Evolutionary conservation across 73 alveolate species (phyloP), one percentile per base, ranked within the genome.

Genomic region (Stentor coeruleus): DNA sequence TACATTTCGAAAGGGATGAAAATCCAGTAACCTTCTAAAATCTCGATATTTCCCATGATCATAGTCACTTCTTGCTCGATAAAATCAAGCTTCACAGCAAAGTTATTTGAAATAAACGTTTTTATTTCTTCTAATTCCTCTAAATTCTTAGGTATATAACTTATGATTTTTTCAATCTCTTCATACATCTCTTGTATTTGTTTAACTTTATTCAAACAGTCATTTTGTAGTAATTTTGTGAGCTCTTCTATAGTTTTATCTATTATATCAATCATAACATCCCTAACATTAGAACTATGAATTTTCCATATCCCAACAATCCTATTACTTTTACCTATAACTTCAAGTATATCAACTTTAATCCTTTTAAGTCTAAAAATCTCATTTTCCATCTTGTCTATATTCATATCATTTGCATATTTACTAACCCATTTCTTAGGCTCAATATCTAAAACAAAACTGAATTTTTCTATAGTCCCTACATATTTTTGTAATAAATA

Each of bases 21-120:
- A 39, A 77, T 82, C 72, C 85, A 74, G 82, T 90, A 81, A n/a
- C 91, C 90, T 72, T 92, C 95, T 58, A 92, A 73, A 3, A 92
- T 82, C 6, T 90, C 89, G 84, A 90, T 76, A 49, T 91, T 90
- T 11, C 82, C 84, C 91, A 90, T 86, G 0, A 90, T 90, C 40
- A 83, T 84, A 30, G 87, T 82, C 28, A 92, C 83, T 38, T 82
- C 83, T 59, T 82, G 76, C 80, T 88, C 80, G 42, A 92, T 38
- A 11, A 79, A 83, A 33, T 60, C 85, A 80, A 90, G 74, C 66
- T 87, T 93, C 74, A 84, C 83, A 41, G 84, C 88, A 26, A 92
- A 88, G 28, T 79, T 38, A 11, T 82, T 87, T 31, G 83, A 85
- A 14, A 91, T 75, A 84, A 87, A 92, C 58, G 82, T 85, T 38